Evolutionary conservation across 1,139 yeast genomes (phyloP), one percentile per base, ranked within the genome.

Genomic region (Scheffersomyces parashehatae): DNA sequence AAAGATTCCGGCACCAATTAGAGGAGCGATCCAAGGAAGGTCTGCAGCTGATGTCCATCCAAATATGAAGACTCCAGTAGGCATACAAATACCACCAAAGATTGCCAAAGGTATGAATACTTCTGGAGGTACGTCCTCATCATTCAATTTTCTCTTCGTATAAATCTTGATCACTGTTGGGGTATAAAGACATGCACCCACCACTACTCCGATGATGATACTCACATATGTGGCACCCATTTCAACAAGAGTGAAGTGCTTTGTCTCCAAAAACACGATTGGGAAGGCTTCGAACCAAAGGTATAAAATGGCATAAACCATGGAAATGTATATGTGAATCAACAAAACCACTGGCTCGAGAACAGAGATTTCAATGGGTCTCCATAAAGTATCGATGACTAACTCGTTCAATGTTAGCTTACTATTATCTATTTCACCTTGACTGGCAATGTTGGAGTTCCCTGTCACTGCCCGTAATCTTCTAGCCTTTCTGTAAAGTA

Each of bases 271-370:
- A 50, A 75, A 81, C 1, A 79, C 81, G 39, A 81, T 68, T 6
- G 88, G 87, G 59, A 79, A 77, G 0, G 82, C 83, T 58, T 82
- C 87, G 52, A 82, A 79, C 71, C 78, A 82, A 40, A 81, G 64
- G 55, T 81, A 82, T 56, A 78, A 58, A 30, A 79, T 61, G 28
- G 83, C 73, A 59, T 82, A 82, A 13, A 77, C 68, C 54, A 82
- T 60, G 2, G 84, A 74, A 51, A 77, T 64, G 57, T 82, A 81
- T 13, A 77, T 29, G 53, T 81, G 64, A 53, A 75, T 65, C 59
- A 73, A 52, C 58, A 82, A 43, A 45, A 74, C 72, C 39, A 75
- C 70, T 34, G 79, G 75, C 61, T 79, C 75, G 50, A 60, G 59
- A 10, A 75, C 48, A 5, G 70, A 62, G 36, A 76, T 67, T 46